Evolutionary conservation across 768 basidiomycete genomes (phyloP), one percentile per base, ranked within the genome.

Genomic region (Termitomyces sp.): DNA sequence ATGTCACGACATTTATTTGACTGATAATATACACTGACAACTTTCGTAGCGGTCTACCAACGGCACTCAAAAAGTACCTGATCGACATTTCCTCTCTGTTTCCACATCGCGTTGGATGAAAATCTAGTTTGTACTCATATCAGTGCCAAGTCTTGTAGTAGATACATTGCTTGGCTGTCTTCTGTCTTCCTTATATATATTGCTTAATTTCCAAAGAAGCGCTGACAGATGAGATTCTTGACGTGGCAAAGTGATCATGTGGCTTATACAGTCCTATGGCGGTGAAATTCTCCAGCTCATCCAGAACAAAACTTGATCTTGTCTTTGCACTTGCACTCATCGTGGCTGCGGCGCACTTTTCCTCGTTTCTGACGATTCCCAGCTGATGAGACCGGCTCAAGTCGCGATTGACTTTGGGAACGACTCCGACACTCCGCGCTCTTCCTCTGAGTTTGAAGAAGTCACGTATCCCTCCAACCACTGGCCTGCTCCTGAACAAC

Each of bases 371-470:
- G 55, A 33, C 34, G 49, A 37, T 55, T 61, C 55, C 63, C 67
- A 71, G 78, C 78, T 74, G 71, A 86, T 87, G 84, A 78, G 76
- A 75, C 83, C 85, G 56, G 64, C 82, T 67, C 84, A 88, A 69
- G 79, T 90, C 64, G 79, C 86, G 67, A 79, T 92, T 62, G 85
- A 89, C 69, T 82, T 92, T 72, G 86, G 84, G 68, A 74, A 82
- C 59, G 74, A 77, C 62, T 76, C 78, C 62, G 79, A 81, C 65
- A 72, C 73, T 54, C 72, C 79, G 44, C 76, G 76, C 67, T 76
- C 81, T 50, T 84, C 84, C 55, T 82, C 82, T 64, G 89, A 90
- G 64, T 90, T 88, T 71, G 88, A 90, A 72, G 80, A 90, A 68
- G 74, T 89, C 59, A 70, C 79, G 14, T 82, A 90, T 60, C 88